Conservation (phyloP, 768 basidiomycete species). For the Dendrothele bispora region DNA sequence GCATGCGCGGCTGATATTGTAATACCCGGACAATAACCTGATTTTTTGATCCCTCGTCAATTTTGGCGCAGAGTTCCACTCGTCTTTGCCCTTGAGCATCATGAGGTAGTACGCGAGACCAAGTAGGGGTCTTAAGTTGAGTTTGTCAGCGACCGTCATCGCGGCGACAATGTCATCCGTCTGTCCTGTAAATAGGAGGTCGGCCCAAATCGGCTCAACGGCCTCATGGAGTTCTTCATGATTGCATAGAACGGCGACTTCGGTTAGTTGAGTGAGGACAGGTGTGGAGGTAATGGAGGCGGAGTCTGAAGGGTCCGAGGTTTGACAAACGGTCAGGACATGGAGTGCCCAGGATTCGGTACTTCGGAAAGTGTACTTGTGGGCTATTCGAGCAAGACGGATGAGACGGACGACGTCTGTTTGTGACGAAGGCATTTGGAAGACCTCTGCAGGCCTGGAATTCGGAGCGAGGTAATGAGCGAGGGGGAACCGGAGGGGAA, state of each 20-base stretch:
- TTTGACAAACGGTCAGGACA: constrained; percentile 39
- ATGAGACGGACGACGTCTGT: constrained; percentile 42
- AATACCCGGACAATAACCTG: constrained; percentile 53
- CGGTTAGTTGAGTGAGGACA: constrained; percentile 46
- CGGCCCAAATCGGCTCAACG: constrained; percentile 45
- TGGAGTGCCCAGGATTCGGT: constrained; percentile 50
- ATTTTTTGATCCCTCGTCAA: constrained; percentile 49
- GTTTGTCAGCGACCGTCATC: constrained; percentile 46
- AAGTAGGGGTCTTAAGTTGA: constrained; percentile 43
- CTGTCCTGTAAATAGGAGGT: constrained; percentile 37
- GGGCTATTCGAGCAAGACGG: constrained; percentile 49
- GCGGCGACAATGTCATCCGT: constrained; percentile 45
- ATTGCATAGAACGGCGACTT: constrained; percentile 52
- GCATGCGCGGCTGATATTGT: constrained; percentile 45
- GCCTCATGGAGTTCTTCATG: constrained; percentile 42
- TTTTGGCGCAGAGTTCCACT: constrained; percentile 40
- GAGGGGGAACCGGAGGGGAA: not conserved
- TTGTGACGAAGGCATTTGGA: constrained; percentile 33
- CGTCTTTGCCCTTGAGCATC: constrained; percentile 49
- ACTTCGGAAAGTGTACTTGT: constrained; percentile 56
- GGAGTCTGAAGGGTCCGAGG: constrained; percentile 14
- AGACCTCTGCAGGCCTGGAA: constrained; percentile 43
- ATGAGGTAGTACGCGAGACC: constrained; percentile 53
- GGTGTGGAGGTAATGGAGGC: constrained; percentile 9
- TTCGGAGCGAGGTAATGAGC: not conserved